A percentile compares a stretch with the other conserved stretches of the same genome.
phyloP scores from a whole-genome alignment of 2,329 filamentous ascomycete genomes.

The Metarhizium anisopliae region DNA sequence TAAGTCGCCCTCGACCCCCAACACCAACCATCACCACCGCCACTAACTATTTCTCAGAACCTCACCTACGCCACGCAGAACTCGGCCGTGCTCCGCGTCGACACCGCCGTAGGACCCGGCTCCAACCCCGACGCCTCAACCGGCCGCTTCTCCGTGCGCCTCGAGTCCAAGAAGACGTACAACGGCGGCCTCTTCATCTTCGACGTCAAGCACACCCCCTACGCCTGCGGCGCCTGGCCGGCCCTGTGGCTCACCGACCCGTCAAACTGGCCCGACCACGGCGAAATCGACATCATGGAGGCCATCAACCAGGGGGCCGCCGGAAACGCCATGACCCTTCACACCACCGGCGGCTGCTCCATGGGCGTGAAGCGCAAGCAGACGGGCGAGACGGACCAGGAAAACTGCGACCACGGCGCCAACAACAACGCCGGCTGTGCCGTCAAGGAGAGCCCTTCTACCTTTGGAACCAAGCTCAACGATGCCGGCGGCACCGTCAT shows the following conservation, averaged over 20 bases:
- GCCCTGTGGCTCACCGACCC: slow-evolving; percentile 57
- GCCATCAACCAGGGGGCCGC: slow-evolving; percentile 42
- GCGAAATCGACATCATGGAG: slow-evolving; percentile 58
- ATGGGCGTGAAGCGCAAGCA: slow-evolving; percentile 47
- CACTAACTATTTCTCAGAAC: slow-evolving; percentile 32
- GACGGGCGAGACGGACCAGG: slow-evolving; percentile 31
- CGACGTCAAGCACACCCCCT: slow-evolving; percentile 54
- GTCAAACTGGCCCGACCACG: slow-evolving; percentile 51
- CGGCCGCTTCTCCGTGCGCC: slow-evolving; percentile 54
- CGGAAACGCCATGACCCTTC: slow-evolving; percentile 52
- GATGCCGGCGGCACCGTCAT: slow-evolving; percentile 46
- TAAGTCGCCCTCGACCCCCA: slow-evolving; percentile 17
- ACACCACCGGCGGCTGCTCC: slow-evolving; percentile 43
- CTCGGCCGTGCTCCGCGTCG: slow-evolving; percentile 50
- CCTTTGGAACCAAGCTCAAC: slow-evolving; percentile 46
- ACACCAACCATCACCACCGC: background rate
- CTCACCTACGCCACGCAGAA: slow-evolving; percentile 49
- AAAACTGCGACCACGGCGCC: slow-evolving; percentile 41
- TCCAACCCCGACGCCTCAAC: slow-evolving; percentile 42
- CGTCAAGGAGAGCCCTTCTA: slow-evolving; percentile 32
- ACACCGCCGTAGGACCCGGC: slow-evolving; percentile 44
- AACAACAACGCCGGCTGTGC: slow-evolving; percentile 50
- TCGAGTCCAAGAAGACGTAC: slow-evolving; percentile 52
- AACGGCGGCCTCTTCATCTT: slow-evolving; percentile 59
- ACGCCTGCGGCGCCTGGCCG: slow-evolving; percentile 56